phyloP scores from a whole-genome alignment of 495 filamentous ascomycete species.

The Astrocystis sublimbata region DNA sequence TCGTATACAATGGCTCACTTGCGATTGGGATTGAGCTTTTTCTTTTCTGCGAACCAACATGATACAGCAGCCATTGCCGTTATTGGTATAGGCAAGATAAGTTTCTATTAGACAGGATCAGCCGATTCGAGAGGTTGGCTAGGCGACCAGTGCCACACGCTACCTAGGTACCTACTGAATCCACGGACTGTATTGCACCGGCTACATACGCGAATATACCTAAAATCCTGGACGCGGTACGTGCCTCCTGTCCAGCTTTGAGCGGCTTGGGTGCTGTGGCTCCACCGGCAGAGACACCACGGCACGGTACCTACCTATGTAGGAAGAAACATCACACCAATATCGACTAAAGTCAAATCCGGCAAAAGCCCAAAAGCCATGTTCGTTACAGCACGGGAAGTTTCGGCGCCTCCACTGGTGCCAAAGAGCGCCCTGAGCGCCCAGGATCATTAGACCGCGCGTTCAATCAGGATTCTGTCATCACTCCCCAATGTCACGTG shows the following conservation, averaged over 20 bases:
- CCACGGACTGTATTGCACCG: constrained; percentile 9
- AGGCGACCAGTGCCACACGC: not conserved
- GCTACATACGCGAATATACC: constrained; percentile 14
- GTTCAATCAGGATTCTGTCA: not conserved
- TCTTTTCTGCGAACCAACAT: too few species aligned
- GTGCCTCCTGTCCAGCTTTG: constrained; percentile 15
- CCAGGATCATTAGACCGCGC: constrained; percentile 4
- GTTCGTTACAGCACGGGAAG: constrained; percentile 8
- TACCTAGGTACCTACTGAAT: not conserved
- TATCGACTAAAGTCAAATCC: not conserved
- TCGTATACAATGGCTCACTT: too few species aligned
- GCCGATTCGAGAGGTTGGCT: constrained; percentile 30
- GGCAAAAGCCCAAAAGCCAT: constrained; percentile 13
- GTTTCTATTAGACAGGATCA: constrained; percentile 22
- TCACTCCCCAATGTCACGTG: not conserved
- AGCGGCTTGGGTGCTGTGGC: not conserved
- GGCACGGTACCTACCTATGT: constrained; percentile 13
- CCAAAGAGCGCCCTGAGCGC: not conserved
- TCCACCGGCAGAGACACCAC: constrained; percentile 14
- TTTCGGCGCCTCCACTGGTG: constrained; percentile 3
- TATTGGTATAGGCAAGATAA: too few species aligned
- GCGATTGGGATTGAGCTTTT: too few species aligned
- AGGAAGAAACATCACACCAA: too few species aligned
- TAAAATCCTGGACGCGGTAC: too few species aligned
- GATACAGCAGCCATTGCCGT: constrained; percentile 2